phyloP scores from a whole-genome alignment of 768 basidiomycete genomes.

The Boletus coccyginus region DNA sequence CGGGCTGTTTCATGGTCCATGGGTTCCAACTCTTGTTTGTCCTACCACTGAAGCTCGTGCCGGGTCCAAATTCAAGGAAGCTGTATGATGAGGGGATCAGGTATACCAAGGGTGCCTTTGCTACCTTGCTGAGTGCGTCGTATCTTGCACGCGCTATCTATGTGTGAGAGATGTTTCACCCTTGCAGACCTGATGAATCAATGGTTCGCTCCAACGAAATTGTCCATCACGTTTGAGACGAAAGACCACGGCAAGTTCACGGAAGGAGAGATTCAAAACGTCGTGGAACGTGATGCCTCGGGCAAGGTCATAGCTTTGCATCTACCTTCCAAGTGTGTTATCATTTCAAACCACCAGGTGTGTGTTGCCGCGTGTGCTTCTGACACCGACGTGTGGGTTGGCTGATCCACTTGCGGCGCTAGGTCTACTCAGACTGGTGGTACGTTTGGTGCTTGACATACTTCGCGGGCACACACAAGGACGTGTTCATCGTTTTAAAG shows the following conservation, averaged over 20 bases:
- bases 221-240: constrained; percentile 72
- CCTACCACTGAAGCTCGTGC: constrained; percentile 62
- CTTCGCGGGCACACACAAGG: constrained; percentile 62
- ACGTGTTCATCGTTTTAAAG: constrained; percentile 91
- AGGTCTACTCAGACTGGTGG: constrained; percentile 85
- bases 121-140: constrained; percentile 63
- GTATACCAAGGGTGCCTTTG: constrained; percentile 83
- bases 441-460: constrained; percentile 85
- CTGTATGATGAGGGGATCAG: constrained; percentile 70
- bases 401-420: constrained; percentile 3
- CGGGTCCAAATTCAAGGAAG: constrained; percentile 51
- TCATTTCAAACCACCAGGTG: constrained; percentile 94
- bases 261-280: constrained; percentile 51
- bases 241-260: constrained; percentile 64
- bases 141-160: not conserved
- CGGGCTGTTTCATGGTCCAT: constrained; percentile 69
- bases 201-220: constrained; percentile 75
- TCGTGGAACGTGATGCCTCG: constrained; percentile 53
- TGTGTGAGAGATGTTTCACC: not conserved
- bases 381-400: not conserved
- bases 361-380: constrained; percentile 7
- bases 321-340: constrained; percentile 74
- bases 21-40: constrained; percentile 69
- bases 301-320: constrained; percentile 62
- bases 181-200: constrained; percentile 70